A percentile compares a stretch with the other conserved stretches of the same genome.
phyloP scores from a whole-genome alignment of 495 filamentous ascomycete species.

The Penicillium egyptiacum region DNA sequence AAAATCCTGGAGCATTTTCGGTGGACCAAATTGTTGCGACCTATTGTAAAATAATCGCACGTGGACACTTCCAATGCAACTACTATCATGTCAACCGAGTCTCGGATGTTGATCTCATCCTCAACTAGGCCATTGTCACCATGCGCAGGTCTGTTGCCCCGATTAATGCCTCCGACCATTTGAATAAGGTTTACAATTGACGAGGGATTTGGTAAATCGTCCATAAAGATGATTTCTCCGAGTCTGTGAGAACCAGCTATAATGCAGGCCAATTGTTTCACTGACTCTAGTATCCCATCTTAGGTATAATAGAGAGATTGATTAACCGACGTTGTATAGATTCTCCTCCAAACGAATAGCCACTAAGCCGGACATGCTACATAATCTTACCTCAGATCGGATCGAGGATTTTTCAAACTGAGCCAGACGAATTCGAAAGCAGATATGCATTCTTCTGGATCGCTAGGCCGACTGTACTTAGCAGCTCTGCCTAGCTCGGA shows the following conservation, averaged over 20 bases:
- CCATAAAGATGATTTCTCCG: neutral
- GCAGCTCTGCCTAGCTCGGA: neutral
- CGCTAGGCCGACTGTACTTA: neutral
- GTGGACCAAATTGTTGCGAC: no score
- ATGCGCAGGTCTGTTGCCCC: neutral
- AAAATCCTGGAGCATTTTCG: neutral
- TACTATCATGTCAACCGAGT: neutral
- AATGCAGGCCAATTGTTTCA: neutral
- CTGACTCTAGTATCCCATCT: neutral
- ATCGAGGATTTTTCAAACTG: neutral
- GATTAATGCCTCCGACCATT: neutral
- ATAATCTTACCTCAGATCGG: neutral
- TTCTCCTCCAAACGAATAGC: neutral
- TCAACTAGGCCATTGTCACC: neutral
- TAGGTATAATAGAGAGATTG: neutral
- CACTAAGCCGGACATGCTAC: neutral
- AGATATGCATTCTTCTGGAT: neutral
- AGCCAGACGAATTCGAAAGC: conserved; percentile 2
- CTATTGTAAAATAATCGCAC: neutral
- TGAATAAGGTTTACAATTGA: neutral
- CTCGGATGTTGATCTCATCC: neutral
- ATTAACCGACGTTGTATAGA: neutral
- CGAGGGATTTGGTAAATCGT: neutral
- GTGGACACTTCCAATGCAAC: neutral
- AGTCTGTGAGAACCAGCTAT: neutral